phyloP scores from a whole-genome alignment of 73 alveolate species.

The Paraurostyla sp. region DNA sequence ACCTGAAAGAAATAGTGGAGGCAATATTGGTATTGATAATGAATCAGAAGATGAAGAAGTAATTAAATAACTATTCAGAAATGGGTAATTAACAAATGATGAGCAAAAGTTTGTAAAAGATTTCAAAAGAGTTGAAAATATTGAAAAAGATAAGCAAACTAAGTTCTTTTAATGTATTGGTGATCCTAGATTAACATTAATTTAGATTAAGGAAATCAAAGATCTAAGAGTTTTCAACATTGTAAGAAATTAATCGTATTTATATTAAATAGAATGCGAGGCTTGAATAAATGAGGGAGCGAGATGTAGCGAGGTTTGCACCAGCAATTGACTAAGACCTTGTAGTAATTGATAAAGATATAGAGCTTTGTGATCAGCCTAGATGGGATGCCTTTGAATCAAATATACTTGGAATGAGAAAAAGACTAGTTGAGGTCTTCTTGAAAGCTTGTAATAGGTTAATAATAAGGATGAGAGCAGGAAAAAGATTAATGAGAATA shows the following conservation, averaged over 20 bases:
- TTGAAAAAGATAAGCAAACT: conserved; percentile 90
- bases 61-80: conserved; percentile 58
- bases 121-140: conserved; percentile 86
- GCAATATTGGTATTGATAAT: not conserved
- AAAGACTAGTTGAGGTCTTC: conserved; percentile 82
- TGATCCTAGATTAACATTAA: conserved; percentile 86
- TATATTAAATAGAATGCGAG: not conserved
- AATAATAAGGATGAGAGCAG: conserved; percentile 87
- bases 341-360: conserved; percentile 80
- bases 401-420: conserved; percentile 86
- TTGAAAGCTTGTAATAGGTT: conserved; percentile 83
- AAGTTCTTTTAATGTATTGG: conserved; percentile 93
- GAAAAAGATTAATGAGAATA: conserved; percentile 78
- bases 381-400: conserved; percentile 87
- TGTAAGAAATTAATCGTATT: not conserved
- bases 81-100: conserved; percentile 60
- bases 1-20: not conserved
- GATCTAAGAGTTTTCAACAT: not conserved
- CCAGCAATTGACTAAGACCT: conserved; percentile 86
- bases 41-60: conserved; percentile 62
- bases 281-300: conserved; percentile 74
- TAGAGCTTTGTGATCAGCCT: conserved; percentile 80
- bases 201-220: conserved; percentile 27
- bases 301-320: conserved; percentile 81
- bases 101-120: conserved; percentile 87